Percentiles rank a stretch among this genome's conserved stretches.
phyloP scores from a whole-genome alignment of 2,329 filamentous ascomycete species.

The Chaetomium olivaceum region DNA sequence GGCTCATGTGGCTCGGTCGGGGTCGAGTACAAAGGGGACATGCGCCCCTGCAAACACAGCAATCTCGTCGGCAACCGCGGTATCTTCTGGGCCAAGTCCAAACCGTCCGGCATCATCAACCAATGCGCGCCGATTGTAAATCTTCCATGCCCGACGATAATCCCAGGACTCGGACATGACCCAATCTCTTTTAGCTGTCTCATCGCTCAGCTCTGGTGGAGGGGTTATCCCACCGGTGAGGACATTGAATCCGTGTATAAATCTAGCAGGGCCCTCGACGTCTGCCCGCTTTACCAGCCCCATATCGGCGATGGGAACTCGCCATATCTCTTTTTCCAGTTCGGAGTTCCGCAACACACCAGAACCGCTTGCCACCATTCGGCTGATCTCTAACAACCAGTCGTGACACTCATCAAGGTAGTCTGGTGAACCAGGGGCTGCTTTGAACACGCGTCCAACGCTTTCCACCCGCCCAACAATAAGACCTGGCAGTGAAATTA shows the following conservation, averaged over 20 bases:
- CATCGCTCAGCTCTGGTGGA: neutral
- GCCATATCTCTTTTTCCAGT: neutral
- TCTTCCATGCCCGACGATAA: constrained; percentile 11
- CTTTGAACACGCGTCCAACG: neutral
- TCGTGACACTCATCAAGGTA: constrained; percentile 5
- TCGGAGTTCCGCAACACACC: neutral
- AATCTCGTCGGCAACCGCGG: neutral
- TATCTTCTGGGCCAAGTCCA: neutral
- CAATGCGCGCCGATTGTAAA: neutral
- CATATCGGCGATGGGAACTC: constrained; percentile 12
- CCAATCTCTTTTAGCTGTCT: neutral
- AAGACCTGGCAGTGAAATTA: constrained; percentile 2
- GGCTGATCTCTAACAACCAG: constrained; percentile 1
- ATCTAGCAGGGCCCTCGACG: neutral
- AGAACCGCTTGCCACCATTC: neutral
- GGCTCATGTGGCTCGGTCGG: neutral
- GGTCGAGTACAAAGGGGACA: constrained; percentile 13
- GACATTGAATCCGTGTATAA: constrained; percentile 6
- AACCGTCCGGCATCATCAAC: constrained; percentile 8
- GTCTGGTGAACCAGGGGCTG: neutral
- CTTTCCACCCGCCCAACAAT: neutral
- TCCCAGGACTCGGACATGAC: constrained; percentile 14
- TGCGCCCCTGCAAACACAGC: constrained; percentile 13
- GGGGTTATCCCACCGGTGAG: constrained; percentile 1
- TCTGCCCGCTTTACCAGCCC: constrained; percentile 3